Base-by-base conservation (phyloP, 192 early-diverging fungal species). In the Thoreauomyces humboldtii region DNA sequence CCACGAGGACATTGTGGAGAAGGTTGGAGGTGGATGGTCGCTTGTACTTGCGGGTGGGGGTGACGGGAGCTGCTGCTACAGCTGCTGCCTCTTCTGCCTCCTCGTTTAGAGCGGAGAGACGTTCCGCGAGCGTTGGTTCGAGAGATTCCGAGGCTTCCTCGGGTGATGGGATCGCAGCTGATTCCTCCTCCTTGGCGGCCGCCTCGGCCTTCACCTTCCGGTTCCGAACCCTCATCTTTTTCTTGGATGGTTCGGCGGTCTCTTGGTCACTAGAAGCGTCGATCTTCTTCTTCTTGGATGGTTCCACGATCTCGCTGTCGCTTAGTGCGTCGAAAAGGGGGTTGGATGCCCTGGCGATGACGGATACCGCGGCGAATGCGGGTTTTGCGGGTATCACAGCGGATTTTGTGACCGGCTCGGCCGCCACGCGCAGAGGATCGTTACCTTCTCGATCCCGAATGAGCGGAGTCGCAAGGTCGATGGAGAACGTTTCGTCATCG, bases 121-220 rank as follows among this genome's bases (percentile, higher is more conserved):
- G 73, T 21, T 77, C 75, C 59, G 77, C 76, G 4, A 81, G 60
- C 7, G 79, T 73, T 7, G 73, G 67, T 48, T 81, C 79, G 6
- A 61, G 2, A 24, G 33, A 35, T 41, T 63, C 57, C 28, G 55
- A 35, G 25, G 44, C 44, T 22, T 28, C 32, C n/a, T n/a, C n/a
- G n/a, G n/a, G n/a, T n/a, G n/a, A n/a, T n/a, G n/a, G n/a, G n/a
- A n/a, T n/a, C n/a, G n/a, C n/a, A n/a, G n/a, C n/a, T n/a, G n/a
- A n/a, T n/a, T n/a, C n/a, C n/a, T n/a, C n/a, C n/a, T n/a, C n/a
- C n/a, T n/a, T n/a, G n/a, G n/a, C n/a, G n/a, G n/a, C n/a, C n/a
- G n/a, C n/a, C n/a, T n/a, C n/a, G n/a, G n/a, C n/a, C n/a, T n/a
- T n/a, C n/a, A n/a, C n/a, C n/a, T n/a, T n/a, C n/a, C n/a, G n/a